Base-by-base conservation (phyloP, 768 basidiomycete species). In the Auricularia heimuer region DNA sequence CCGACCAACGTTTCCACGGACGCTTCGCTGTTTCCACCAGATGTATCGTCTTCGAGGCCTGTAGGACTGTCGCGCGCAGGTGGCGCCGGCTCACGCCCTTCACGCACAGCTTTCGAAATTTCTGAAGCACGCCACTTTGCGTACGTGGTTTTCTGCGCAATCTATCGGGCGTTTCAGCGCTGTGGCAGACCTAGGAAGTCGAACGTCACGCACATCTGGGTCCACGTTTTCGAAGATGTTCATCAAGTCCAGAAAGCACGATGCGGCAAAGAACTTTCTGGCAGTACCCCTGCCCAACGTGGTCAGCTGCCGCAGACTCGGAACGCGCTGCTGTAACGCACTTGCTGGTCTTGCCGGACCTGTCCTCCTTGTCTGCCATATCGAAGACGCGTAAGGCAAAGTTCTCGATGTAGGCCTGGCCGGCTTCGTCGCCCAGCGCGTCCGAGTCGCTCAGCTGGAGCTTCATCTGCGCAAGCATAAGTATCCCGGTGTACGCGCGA, bases 111-210 rank as follows among this genome's bases (percentile, higher is more conserved):
- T 74, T 92, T 98, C 18, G 92, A 86, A 21, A 98, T 94, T 67
- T 97, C 94, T 12, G 90, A 88, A 44, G 96, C 96, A 74, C 98
- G 98, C 95, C 97, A 99, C 74, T 97, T 93, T 3, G 94, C 85
- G 76, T 98, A 99, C 64, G 85, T 87, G 42, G 96, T 84, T 75
- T 97, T 98, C 67, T 90, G 90, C 69, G 87, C 87, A 67, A 85
- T 84, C 92, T 96, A 67, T 2, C 8, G 61, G 33, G 42, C 36
- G 63, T 36, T 24, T 34, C 39, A 18, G 34, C 7, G 61, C 35
- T 42, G 39, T 42, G 39, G 39, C 8, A 51, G 4, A 51, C 36
- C 18, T 35, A 12, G 65, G 62, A 47, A 35, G 65, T 36, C 35
- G 37, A 33, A 68, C 7, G 60, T 16, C 12, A 70, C 84, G 33